Conservation (phyloP, 2,329 filamentous ascomycete genomes). For the Talaromyces sp. region DNA sequence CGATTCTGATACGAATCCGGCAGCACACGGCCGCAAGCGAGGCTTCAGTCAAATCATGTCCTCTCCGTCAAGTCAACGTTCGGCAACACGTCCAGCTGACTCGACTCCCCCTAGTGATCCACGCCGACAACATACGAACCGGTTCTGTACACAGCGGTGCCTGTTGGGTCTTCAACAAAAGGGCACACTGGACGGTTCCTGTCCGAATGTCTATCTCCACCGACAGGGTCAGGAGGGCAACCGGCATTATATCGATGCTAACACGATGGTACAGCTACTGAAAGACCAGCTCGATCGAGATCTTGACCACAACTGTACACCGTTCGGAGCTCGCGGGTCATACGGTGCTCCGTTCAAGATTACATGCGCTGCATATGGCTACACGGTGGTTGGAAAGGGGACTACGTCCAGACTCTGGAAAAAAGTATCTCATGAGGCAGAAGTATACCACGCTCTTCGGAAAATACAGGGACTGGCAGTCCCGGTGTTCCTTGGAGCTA, state of each 20-base stretch:
- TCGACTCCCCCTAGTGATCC: no score
- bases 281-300: conserved; percentile 28
- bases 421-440: conserved; percentile 25
- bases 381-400: conserved; percentile 30
- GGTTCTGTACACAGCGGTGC: conserved; percentile 29
- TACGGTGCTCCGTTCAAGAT: conserved; percentile 31
- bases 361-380: conserved; percentile 26
- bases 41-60: conserved; percentile 24
- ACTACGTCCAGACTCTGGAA: conserved; percentile 28
- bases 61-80: conserved; percentile 19
- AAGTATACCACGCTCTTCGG: conserved; percentile 23
- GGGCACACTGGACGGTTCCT: conserved; percentile 22
- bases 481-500: conserved; percentile 26
- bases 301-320: conserved; percentile 29
- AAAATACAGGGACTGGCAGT: conserved; percentile 27
- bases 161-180: conserved; percentile 26
- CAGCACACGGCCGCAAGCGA: conserved; percentile 22
- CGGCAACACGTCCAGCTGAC: conserved; percentile 14
- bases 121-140: neutral
- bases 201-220: conserved; percentile 27
- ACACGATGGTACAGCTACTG: conserved; percentile 21
- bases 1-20: conserved; percentile 20
- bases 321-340: conserved; percentile 25
- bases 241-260: conserved; percentile 21
- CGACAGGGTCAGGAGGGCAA: conserved; percentile 10